Evolutionary conservation across 192 early-diverging fungal genomes (phyloP).

Genomic region (Dimargaris cristalligena): DNA sequence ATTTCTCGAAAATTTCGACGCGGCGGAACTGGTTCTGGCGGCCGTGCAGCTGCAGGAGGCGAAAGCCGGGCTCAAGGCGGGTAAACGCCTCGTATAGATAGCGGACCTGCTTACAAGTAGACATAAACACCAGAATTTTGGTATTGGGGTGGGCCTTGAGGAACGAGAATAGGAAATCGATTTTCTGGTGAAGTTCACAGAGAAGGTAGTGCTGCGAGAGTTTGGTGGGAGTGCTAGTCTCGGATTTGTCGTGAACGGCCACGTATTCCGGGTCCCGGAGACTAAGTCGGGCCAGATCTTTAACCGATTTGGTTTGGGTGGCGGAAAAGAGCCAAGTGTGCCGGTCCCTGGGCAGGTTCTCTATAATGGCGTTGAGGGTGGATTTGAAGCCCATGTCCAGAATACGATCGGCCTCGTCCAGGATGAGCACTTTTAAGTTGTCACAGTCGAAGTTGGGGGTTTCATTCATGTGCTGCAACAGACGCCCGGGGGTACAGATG

Average conservation of each 20-base stretch:
- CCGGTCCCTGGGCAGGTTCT: slow-evolving; percentile 62
- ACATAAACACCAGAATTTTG: slow-evolving; percentile 86
- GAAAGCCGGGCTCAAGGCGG: slow-evolving; percentile 84
- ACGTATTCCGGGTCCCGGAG: slow-evolving; percentile 87
- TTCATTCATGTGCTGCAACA: slow-evolving; percentile 83
- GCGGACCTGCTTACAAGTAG: slow-evolving; percentile 91
- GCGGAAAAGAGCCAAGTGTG: slow-evolving; percentile 95
- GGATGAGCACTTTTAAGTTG: slow-evolving; percentile 51
- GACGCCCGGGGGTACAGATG: slow-evolving; percentile 61
- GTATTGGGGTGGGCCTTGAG: slow-evolving; percentile 76
- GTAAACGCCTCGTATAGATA: slow-evolving; percentile 92
- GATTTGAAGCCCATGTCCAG: slow-evolving; percentile 78
- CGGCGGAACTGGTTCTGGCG: slow-evolving; percentile 93
- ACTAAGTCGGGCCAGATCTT: slow-evolving; percentile 81
- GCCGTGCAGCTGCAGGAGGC: slow-evolving; percentile 81
- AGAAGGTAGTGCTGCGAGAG: slow-evolving; percentile 79
- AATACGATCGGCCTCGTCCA: slow-evolving; percentile 77
- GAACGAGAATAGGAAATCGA: slow-evolving; percentile 94
- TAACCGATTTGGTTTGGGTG: slow-evolving; percentile 92
- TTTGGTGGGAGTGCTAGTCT: slow-evolving; percentile 61
- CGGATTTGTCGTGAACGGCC: slow-evolving; percentile 74
- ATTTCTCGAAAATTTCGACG: slow-evolving; percentile 85
- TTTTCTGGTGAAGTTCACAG: slow-evolving; percentile 66
- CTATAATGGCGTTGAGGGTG: slow-evolving; percentile 65
- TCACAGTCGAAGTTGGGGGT: slow-evolving; percentile 81